These are phyloP conservation scores for Aspergillus thermomutatus DNA, from an alignment of 2,329 filamentous ascomycete genomes.

Conservation along the genomic window DNA sequence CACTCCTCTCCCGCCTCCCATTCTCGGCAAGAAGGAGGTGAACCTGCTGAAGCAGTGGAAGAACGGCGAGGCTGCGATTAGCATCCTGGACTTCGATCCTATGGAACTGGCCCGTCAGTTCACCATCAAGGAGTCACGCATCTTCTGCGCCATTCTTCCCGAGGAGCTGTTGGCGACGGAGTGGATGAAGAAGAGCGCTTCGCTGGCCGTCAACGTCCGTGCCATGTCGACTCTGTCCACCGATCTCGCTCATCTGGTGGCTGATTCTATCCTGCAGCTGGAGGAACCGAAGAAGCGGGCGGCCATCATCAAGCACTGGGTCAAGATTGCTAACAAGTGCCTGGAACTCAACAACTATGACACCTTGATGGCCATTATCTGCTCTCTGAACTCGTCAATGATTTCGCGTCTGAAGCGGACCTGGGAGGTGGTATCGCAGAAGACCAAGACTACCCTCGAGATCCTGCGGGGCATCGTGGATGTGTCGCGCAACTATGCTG, in stretches of 20 bases:
- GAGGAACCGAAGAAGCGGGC: conserved; percentile 93
- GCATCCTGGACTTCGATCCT: conserved; percentile 85
- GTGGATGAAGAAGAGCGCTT: conserved; percentile 86
- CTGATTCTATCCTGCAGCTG: conserved; percentile 83
- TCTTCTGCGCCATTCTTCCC: conserved; percentile 88
- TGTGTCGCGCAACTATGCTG: conserved; percentile 84
- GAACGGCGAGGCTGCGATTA: conserved; percentile 64
- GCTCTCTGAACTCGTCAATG: conserved; percentile 86
- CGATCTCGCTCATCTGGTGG: conserved; percentile 86
- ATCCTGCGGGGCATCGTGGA: conserved; percentile 81
- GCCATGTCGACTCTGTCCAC: conserved; percentile 92
- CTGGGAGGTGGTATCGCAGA: conserved; percentile 83
- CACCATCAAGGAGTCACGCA: conserved; percentile 83
- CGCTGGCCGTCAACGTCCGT: conserved; percentile 81
- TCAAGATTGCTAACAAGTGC: conserved; percentile 86
- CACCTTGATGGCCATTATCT: conserved; percentile 93
- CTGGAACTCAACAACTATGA: conserved; percentile 94
- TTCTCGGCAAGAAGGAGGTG: conserved; percentile 73
- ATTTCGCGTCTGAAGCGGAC: conserved; percentile 84
- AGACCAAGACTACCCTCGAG: conserved; percentile 76
- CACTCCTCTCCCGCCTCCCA: conserved; percentile 65
- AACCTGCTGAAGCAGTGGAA: conserved; percentile 71
- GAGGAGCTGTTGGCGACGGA: conserved; percentile 88
- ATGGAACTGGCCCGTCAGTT: conserved; percentile 88
- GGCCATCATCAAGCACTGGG: conserved; percentile 91